A percentile compares a stretch with the other conserved stretches of the same genome.
These are phyloP conservation scores for Telopea speciosissima DNA, from an alignment of 177 flowering plant genomes.

Conservation along the genomic window DNA sequence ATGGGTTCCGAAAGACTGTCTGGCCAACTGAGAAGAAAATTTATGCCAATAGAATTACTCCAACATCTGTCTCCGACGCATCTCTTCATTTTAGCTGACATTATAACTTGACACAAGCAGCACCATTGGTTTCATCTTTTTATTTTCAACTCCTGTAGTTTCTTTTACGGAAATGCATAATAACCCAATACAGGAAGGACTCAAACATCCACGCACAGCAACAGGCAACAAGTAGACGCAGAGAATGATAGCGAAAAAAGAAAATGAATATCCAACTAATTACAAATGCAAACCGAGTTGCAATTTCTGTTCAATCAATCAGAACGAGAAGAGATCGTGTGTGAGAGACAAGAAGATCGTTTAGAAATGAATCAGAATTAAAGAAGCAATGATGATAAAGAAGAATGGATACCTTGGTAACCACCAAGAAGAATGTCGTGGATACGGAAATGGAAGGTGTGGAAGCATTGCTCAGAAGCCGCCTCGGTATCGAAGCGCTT, in stretches of 20 bases:
- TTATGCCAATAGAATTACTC: too few relatives aligned
- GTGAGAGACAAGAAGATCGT: neutral
- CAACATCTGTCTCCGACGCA: too few relatives aligned
- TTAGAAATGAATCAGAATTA: neutral
- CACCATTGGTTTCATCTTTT: too few relatives aligned
- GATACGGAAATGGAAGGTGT: conserved; percentile 69
- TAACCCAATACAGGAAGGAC: too few relatives aligned
- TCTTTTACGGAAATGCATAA: too few relatives aligned
- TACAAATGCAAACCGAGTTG: neutral
- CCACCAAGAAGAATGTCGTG: conserved; percentile 63
- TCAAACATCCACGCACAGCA: too few relatives aligned
- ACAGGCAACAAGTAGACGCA: too few relatives aligned
- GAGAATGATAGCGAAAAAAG: neutral
- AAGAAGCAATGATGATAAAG: neutral
- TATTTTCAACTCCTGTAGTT: too few relatives aligned
- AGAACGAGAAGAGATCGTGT: neutral
- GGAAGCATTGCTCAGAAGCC: conserved; percentile 43
- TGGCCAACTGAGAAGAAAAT: too few relatives aligned
- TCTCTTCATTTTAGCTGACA: too few relatives aligned
- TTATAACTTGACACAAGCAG: too few relatives aligned
- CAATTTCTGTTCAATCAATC: neutral
- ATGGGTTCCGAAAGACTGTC: too few relatives aligned
- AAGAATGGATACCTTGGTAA: conserved; percentile 37
- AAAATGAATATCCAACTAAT: neutral
- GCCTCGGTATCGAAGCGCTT: conserved; percentile 42